These are phyloP conservation scores for Suillus subalutaceus DNA, from an alignment of 768 basidiomycete genomes.

Conservation along the genomic window DNA sequence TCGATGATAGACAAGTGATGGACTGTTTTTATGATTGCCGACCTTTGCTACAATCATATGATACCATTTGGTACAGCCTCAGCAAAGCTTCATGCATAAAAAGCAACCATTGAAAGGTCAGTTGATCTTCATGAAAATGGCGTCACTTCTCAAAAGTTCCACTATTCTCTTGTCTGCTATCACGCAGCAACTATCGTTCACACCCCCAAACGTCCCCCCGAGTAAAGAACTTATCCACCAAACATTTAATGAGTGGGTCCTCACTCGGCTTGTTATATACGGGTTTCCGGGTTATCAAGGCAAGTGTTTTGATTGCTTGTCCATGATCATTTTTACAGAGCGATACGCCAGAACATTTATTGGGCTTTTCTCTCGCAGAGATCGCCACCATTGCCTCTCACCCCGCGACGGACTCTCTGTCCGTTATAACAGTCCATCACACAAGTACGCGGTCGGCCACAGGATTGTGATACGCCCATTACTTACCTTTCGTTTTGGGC, in stretches of 20 bases:
- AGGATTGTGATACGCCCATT: not conserved
- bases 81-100: too few relatives aligned
- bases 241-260: slow-evolving; percentile 1
- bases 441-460: too few relatives aligned
- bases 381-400: not conserved
- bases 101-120: not conserved
- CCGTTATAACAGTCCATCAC: too few relatives aligned
- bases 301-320: too few relatives aligned
- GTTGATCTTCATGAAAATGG: slow-evolving; percentile 9
- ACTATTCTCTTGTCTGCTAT: slow-evolving; percentile 42
- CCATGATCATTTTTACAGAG: not conserved
- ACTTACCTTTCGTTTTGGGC: slow-evolving; percentile 23
- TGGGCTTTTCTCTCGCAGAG: slow-evolving; percentile 5
- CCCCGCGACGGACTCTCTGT: too few relatives aligned
- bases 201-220: slow-evolving; percentile 50
- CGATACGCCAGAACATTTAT: not conserved
- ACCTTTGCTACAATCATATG: not conserved
- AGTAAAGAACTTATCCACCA: slow-evolving; percentile 29
- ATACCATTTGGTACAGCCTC: too few relatives aligned
- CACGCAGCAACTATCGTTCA: slow-evolving; percentile 42
- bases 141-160: slow-evolving; percentile 40
- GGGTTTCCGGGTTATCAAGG: not conserved
- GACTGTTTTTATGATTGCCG: not conserved
- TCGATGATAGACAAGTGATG: not conserved
- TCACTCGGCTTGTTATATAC: not conserved